Base-by-base conservation (phyloP, 768 basidiomycete genomes). In the Hygrocybe coccinea region DNA sequence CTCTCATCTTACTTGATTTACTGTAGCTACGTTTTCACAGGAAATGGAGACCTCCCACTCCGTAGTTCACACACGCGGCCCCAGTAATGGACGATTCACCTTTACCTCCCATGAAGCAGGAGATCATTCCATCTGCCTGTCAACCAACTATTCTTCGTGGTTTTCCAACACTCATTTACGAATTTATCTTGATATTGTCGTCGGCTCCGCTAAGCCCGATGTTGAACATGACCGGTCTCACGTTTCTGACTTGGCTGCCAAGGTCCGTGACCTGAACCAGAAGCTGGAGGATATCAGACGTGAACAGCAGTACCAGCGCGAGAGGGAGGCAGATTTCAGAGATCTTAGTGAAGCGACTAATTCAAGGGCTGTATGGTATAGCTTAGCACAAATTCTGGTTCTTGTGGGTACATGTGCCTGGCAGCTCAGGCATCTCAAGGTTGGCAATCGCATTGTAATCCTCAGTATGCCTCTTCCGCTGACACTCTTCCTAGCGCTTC, bases 251-350 rank as follows among this genome's bases (percentile, higher is more conserved):
- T 74, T 95, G 35, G 87, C 91, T 0, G 66, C 79, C 47, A 92
- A 91, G 71, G 79, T 99, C 54, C 85, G 91, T 24, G 97, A 98
- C 64, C 77, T 99, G 58, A 99, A 98, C 72, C 80, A 85, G 65
- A 95, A 93, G 70, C 77, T 99, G 48, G 91, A 90, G 69, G 93
- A 95, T 63, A 88, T 98, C 54, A 80, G 92, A 45, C 78, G 93
- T 22, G 97, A 98, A 72, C 97, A 99, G 73, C 91, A 95, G 71
- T 99, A 97, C 67, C 95, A 98, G 75, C 80, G 97, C 41, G 95
- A 99, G 73, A 78, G 97, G 60, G 97, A 99, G 72, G 78, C 89
- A 10, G 87, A 90, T 62, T 99, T 89, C 67, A 76, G 97, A 37
- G 76, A 93, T 71, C 71, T 97, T 59, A 94, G 91, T 62, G 97